phyloP scores from a whole-genome alignment of 2,329 filamentous ascomycete species.

The Cladophialophora chaetospira region DNA sequence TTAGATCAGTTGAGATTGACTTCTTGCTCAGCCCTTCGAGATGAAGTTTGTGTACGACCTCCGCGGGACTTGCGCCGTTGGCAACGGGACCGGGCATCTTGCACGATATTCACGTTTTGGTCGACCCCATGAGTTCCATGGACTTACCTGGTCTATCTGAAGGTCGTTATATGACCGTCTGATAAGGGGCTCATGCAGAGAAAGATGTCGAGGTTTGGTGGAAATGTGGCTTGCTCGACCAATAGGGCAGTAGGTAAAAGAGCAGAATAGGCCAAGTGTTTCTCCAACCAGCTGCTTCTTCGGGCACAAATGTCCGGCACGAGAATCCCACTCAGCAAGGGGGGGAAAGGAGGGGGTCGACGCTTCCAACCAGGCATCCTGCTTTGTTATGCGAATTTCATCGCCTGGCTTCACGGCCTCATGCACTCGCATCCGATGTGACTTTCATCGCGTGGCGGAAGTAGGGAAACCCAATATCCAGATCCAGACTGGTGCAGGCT shows the following conservation, averaged over 20 bases:
- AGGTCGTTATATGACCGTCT: too few relatives aligned
- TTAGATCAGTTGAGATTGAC: conserved; percentile 18
- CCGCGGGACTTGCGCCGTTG: conserved; percentile 1
- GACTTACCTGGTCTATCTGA: too few relatives aligned
- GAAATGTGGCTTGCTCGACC: too few relatives aligned
- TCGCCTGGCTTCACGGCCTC: not conserved
- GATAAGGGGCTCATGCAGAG: too few relatives aligned
- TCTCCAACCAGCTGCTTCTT: conserved; percentile 19
- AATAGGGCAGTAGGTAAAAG: too few relatives aligned
- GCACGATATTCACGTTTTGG: not conserved
- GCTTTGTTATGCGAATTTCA: not conserved
- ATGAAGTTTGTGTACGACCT: conserved; percentile 17
- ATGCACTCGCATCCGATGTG: not conserved
- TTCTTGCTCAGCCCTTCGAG: conserved; percentile 18
- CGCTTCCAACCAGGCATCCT: not conserved
- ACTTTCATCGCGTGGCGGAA: not conserved
- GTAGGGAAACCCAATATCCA: not conserved
- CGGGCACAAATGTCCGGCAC: conserved; percentile 5
- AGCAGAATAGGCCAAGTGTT: too few relatives aligned
- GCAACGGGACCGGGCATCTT: conserved; percentile 8
- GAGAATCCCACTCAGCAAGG: conserved; percentile 11
- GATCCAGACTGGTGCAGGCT: not conserved
- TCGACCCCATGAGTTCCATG: not conserved
- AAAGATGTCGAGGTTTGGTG: too few relatives aligned
- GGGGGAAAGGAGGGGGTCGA: not conserved